A percentile compares a stretch with the other conserved stretches of the same genome.
Evolutionary conservation across 1,284 basidiomycete species (phyloP).

Genomic region (Testicularia cyperi): DNA sequence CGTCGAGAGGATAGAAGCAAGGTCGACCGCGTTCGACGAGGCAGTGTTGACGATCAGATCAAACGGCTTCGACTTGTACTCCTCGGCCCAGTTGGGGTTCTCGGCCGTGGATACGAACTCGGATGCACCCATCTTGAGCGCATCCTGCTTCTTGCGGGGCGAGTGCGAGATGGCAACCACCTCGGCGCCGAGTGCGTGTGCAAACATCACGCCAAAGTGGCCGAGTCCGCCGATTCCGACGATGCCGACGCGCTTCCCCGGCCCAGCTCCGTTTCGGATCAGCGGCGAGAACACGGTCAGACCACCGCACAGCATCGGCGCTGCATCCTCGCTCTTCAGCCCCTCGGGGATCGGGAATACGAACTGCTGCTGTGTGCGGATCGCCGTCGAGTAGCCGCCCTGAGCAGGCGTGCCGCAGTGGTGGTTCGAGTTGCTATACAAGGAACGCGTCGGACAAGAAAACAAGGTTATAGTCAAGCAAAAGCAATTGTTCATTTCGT

Average conservation of each 20-base stretch:
- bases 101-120: constrained; percentile 58
- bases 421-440: constrained; percentile 53
- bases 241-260: constrained; percentile 71
- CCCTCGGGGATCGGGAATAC: constrained; percentile 71
- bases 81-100: constrained; percentile 49
- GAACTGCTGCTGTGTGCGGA: constrained; percentile 70
- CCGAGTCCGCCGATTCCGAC: constrained; percentile 64
- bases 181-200: constrained; percentile 67
- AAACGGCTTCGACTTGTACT: constrained; percentile 59
- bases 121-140: constrained; percentile 68
- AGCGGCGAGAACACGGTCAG: constrained; percentile 71
- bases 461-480: too few relatives aligned
- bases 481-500: too few relatives aligned
- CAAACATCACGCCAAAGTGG: constrained; percentile 66
- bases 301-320: constrained; percentile 67
- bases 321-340: constrained; percentile 66
- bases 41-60: constrained; percentile 69
- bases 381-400: constrained; percentile 70
- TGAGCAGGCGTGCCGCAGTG: constrained; percentile 65
- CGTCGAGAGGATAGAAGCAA: constrained; percentile 63
- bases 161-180: constrained; percentile 72
- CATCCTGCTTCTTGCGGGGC: constrained; percentile 68
- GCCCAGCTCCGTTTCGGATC: constrained; percentile 67
- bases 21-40: constrained; percentile 62
- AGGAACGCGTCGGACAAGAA: not conserved